These are phyloP conservation scores for Fusarium buharicum DNA, from an alignment of 2,329 filamentous ascomycete genomes.

Conservation along the genomic window DNA sequence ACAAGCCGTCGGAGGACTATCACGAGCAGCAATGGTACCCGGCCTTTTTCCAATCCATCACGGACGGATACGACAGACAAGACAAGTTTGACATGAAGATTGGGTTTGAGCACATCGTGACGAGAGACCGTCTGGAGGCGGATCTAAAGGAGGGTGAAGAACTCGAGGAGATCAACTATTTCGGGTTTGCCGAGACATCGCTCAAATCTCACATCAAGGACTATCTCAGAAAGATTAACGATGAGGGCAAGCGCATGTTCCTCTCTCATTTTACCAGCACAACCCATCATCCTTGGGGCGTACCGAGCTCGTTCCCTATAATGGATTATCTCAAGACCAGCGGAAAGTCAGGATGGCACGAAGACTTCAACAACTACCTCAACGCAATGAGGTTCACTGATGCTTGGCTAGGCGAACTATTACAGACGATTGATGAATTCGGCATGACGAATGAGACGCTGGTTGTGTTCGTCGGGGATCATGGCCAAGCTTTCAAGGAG, in stretches of 20 bases:
- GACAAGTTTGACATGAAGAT: constrained; percentile 48
- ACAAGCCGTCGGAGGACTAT: constrained; percentile 35
- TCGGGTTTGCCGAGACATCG: constrained; percentile 49
- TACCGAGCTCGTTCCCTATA: constrained; percentile 34
- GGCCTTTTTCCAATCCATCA: constrained; percentile 52
- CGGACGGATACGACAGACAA: constrained; percentile 51
- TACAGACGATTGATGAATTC: constrained; percentile 48
- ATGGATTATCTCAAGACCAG: constrained; percentile 31
- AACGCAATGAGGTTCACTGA: constrained; percentile 51
- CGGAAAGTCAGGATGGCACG: constrained; percentile 43
- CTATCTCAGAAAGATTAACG: constrained; percentile 44
- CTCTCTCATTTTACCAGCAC: constrained; percentile 53
- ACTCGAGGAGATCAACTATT: constrained; percentile 48
- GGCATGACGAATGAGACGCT: constrained; percentile 51
- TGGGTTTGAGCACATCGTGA: constrained; percentile 48
- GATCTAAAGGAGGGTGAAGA: constrained; percentile 29
- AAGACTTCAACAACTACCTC: constrained; percentile 50
- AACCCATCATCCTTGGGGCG: constrained; percentile 49
- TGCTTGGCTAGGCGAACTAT: constrained; percentile 47
- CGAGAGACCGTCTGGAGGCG: constrained; percentile 43
- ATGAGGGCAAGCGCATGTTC: constrained; percentile 50
- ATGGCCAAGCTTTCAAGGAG: constrained; percentile 51
- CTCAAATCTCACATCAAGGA: constrained; percentile 49
- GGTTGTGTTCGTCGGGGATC: constrained; percentile 50
- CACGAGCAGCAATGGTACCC: constrained; percentile 49